These are phyloP conservation scores for Sedum album DNA, from an alignment of 164 flowering plant genomes.

Conservation along the genomic window DNA sequence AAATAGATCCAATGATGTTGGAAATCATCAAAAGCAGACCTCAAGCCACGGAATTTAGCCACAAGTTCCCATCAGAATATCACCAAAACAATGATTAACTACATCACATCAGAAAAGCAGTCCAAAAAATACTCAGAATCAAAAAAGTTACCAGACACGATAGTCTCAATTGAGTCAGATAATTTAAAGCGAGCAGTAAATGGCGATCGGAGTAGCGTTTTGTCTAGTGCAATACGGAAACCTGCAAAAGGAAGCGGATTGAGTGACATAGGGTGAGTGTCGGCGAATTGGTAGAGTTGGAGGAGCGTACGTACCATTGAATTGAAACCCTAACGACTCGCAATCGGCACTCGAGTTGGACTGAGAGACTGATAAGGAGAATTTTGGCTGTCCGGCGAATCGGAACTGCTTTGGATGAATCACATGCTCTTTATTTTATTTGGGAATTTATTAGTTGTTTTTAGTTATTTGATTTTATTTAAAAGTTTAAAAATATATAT, in stretches of 20 bases:
- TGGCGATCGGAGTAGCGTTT: background rate
- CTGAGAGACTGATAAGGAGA: background rate
- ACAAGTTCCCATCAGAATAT: too few species aligned
- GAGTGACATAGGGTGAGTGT: background rate
- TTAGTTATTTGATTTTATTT: too few species aligned
- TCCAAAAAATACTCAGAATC: background rate
- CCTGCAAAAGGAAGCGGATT: background rate
- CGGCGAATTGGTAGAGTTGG: background rate
- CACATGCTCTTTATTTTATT: too few species aligned
- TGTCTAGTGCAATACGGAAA: background rate
- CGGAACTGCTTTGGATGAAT: too few species aligned
- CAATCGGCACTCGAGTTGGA: background rate
- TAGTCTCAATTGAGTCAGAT: background rate
- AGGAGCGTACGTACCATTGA: background rate
- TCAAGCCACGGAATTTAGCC: too few species aligned
- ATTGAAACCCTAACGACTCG: background rate
- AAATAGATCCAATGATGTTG: too few species aligned
- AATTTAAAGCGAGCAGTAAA: background rate
- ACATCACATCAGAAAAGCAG: background rate
- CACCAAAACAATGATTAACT: background rate
- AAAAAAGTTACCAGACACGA: background rate
- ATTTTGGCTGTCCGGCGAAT: too few species aligned
- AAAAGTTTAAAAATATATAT: too few species aligned
- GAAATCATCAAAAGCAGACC: too few species aligned
- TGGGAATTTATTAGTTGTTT: too few species aligned